Evolutionary conservation across 768 basidiomycete species (phyloP).

Genomic region (Suillus subluteus): DNA sequence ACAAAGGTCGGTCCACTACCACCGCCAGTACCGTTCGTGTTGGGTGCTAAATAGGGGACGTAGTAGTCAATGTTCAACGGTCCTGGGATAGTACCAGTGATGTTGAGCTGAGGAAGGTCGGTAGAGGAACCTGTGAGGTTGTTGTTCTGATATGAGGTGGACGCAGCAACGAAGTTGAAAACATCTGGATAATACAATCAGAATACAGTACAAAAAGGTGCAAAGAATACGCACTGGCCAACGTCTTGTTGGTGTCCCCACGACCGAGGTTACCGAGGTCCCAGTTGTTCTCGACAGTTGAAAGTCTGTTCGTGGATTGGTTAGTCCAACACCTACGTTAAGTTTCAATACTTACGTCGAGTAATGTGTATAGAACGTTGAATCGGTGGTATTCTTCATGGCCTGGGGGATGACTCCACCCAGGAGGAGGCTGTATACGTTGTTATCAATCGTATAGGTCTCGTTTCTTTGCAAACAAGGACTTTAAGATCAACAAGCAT

Average conservation of each 20-base stretch:
- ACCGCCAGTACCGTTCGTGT: slow-evolving; percentile 41
- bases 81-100: slow-evolving; percentile 46
- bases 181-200: slow-evolving; percentile 43
- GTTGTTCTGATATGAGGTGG: slow-evolving; percentile 47
- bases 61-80: slow-evolving; percentile 44
- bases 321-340: neutral
- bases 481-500: neutral
- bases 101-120: slow-evolving; percentile 41
- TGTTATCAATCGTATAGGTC: slow-evolving; percentile 46
- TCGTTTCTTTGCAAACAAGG: slow-evolving; percentile 25
- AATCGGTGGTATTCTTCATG: slow-evolving; percentile 49
- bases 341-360: slow-evolving; percentile 36
- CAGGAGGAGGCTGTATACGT: slow-evolving; percentile 47
- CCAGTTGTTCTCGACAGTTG: slow-evolving; percentile 66
- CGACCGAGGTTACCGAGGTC: slow-evolving; percentile 61
- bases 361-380: slow-evolving; percentile 64
- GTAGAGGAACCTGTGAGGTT: slow-evolving; percentile 35
- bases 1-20: slow-evolving; percentile 47
- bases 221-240: slow-evolving; percentile 17
- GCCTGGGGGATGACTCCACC: slow-evolving; percentile 48
- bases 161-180: slow-evolving; percentile 51
- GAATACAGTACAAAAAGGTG: neutral
- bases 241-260: slow-evolving; percentile 53
- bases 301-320: slow-evolving; percentile 33
- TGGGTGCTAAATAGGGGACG: slow-evolving; percentile 50